Conservation (phyloP, 208 protist genomes). For the Trypanosoma melophagium region DNA sequence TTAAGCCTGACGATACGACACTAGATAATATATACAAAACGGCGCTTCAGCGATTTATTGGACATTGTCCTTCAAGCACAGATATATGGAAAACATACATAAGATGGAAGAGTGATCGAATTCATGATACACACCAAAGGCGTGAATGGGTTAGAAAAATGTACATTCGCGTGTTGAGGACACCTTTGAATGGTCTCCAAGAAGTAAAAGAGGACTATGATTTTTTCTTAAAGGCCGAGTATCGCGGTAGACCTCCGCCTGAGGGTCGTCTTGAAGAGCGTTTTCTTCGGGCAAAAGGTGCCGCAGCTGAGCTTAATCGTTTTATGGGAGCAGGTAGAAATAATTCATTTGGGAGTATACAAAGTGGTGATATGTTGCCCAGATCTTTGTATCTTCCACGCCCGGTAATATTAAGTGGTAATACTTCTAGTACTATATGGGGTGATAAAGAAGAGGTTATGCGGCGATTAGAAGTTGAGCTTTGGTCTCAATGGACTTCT, state of each 20-base stretch:
- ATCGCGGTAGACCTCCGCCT: conserved; percentile 44
- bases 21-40: conserved; percentile 61
- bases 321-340: conserved; percentile 15
- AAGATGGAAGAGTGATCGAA: conserved; percentile 45
- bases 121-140: conserved; percentile 41
- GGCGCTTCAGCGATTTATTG: conserved; percentile 66
- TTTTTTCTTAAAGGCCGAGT: conserved; percentile 60
- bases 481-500: conserved; percentile 58
- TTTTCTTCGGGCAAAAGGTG: conserved; percentile 24
- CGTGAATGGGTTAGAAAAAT: conserved; percentile 68
- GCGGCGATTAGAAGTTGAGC: conserved; percentile 47
- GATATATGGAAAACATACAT: conserved; percentile 74
- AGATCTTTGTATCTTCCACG: conserved; percentile 47
- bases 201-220: conserved; percentile 80
- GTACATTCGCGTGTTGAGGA: conserved; percentile 68
- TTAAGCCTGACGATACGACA: conserved; percentile 51
- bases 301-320: conserved; percentile 16
- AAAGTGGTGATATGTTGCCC: conserved; percentile 17
- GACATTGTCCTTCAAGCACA: conserved; percentile 68
- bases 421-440: background rate
- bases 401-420: conserved; percentile 27
- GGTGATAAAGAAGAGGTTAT: conserved; percentile 22
- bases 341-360: conserved; percentile 1
- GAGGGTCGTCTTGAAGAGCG: conserved; percentile 41
- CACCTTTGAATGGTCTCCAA: conserved; percentile 61